These are phyloP conservation scores for Panus rudis DNA, from an alignment of 768 basidiomycete species.

Conservation along the genomic window DNA sequence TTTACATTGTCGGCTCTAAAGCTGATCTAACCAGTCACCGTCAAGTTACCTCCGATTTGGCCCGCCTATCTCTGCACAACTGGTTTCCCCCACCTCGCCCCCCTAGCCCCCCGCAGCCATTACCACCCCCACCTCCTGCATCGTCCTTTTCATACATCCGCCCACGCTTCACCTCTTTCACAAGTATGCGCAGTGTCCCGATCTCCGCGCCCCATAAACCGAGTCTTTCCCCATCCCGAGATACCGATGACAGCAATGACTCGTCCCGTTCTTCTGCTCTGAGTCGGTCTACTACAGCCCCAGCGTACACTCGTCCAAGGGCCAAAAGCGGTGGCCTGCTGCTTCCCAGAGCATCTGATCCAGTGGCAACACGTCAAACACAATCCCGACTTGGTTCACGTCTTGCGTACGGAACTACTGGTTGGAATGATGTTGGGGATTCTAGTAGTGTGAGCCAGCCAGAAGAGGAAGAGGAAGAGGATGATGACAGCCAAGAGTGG, in stretches of 20 bases:
- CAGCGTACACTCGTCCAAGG: conserved; percentile 32
- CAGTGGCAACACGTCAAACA: conserved; percentile 21
- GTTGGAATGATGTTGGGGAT: conserved; percentile 54
- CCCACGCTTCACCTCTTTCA: conserved; percentile 70
- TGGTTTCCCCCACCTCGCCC: conserved; percentile 83
- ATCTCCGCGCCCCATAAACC: conserved; percentile 35
- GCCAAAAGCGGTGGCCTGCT: conserved; percentile 35
- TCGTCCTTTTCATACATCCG: conserved; percentile 73
- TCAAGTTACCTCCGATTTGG: conserved; percentile 75
- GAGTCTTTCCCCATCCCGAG: conserved; percentile 52
- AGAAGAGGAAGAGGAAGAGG: conserved; percentile 44
- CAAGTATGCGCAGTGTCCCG: conserved; percentile 58
- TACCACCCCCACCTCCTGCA: conserved; percentile 51
- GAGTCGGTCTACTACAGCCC: conserved; percentile 26
- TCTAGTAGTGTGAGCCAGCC: conserved; percentile 63
- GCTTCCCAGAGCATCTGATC: conserved; percentile 16
- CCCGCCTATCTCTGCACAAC: conserved; percentile 73
- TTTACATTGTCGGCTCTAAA: conserved; percentile 94
- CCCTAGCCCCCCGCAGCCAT: conserved; percentile 57
- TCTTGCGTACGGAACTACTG: conserved; percentile 26
- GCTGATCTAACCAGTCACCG: conserved; percentile 69
- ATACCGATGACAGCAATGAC: conserved; percentile 50
- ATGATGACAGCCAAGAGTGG: conserved; percentile 56
- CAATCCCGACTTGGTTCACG: conserved; percentile 50
- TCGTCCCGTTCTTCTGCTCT: conserved; percentile 42